Evolutionary conservation across 352 stramenopile species (phyloP), one percentile per base, ranked within the genome.

Genomic region (Globisporangium yorkense): DNA sequence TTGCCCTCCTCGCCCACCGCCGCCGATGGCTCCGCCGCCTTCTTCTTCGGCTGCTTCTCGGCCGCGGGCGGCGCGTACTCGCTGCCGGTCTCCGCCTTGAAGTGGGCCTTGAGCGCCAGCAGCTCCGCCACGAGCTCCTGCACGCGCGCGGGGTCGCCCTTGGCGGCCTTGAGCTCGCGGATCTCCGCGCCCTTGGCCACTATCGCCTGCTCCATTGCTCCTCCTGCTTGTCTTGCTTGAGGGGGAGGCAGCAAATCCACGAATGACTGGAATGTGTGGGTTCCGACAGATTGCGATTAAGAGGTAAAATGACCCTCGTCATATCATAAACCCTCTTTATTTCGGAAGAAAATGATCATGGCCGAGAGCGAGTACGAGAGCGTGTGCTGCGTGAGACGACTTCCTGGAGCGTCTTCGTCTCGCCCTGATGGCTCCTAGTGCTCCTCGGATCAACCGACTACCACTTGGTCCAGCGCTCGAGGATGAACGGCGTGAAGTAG

Each of bases 401-500:
- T 27, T 27, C 24, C 24, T 27, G 24, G 24, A 27, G 24, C 24
- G 24, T 27, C 24, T 27, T 27, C 24, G 24, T 27, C 24, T 27
- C 24, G 24, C 24, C 24, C 24, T 27, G 24, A 27, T 27, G 24
- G 24, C 24, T 27, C 24, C 24, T 27, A 27, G 24, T 27, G 24
- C 24, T 27, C 1, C 24, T 27, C 24, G 24, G 24, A 27, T 27
- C 1, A 27, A 27, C 24, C 24, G 24, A 27, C 24, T 68, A 92
- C 86, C 86, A 96, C 67, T 88, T 77, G 44, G 77, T 79, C 67
- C 85, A 88, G 57, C 66, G 74, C 29, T 96, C 84, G 52, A 96
- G 68, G 65, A 96, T 93, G 71, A 85, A 92, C 9, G 87, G 87
- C 57, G 87, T 86, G 66, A 98, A 99, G 80, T 99, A 99, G 59